Base-by-base conservation (phyloP, 371 early-diverging fungal genomes). In the Blakeslea trispora region DNA sequence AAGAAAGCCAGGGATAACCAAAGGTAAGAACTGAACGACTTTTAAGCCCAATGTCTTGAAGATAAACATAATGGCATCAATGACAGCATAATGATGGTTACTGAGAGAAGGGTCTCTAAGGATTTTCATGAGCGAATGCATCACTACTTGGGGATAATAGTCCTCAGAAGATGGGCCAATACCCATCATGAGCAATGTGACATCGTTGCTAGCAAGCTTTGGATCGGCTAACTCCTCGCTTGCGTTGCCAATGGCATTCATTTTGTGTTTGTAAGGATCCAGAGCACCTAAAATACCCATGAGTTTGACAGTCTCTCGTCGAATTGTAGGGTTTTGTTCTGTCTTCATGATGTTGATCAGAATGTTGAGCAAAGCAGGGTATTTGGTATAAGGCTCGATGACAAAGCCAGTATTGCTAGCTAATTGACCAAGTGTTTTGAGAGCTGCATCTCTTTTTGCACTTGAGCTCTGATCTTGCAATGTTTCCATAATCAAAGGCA, bases 261-360 rank as follows among this genome's bases (percentile, higher is more conserved):
- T 76, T 72, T 91, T 94, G 74, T 94, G 91, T 50, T 84, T 79
- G 68, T 95, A 95, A 17, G 99, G 97, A 82, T 97, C 97, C 18
- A 98, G 70, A 1, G 99, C 99, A 44, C 99, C 99, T 11, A 98
- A 72, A 23, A 93, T 92, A 58, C 99, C 99, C 65, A 98, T 84
- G 17, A 93, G 70, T 58, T 91, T 94, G 40, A 96, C 89, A 0
- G 93, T 90, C 64, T 96, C 95, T 17, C 87, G 76, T 28, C 96
- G 81, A 23, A 97, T 88, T 4, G 59, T 70, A 10, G 60, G 64
- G 18, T 65, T 81, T 61, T 84, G 90, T 74, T 96, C 97, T 0
- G 90, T 84, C 65, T 93, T 93, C 53, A 98, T 72, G 40, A 97
- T 92, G 14, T 71, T 75, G 41, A 94, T 87, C 34, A 97, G 68